phyloP scores from a whole-genome alignment of 2,329 filamentous ascomycete genomes.

The Curvularia sp. region DNA sequence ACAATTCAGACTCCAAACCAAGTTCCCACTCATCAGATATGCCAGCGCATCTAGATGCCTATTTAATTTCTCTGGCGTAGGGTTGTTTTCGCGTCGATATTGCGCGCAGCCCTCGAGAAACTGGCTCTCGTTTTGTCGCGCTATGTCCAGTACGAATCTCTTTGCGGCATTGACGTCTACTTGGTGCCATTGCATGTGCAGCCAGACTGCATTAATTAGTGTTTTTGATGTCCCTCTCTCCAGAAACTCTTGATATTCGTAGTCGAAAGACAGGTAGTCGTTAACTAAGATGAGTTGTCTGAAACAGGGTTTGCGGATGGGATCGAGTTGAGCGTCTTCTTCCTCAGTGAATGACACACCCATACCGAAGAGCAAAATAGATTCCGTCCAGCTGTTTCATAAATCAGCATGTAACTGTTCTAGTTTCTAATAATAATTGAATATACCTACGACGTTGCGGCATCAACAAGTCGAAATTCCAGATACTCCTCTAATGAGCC shows the following conservation, averaged over 20 bases:
- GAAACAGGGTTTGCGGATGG: neutral
- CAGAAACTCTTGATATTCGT: slow-evolving; percentile 2
- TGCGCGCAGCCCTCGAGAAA: neutral
- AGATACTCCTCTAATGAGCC: slow-evolving; percentile 2
- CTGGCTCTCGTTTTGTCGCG: neutral
- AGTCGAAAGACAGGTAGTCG: slow-evolving; percentile 10
- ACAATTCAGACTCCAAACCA: slow-evolving; percentile 8
- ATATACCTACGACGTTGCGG: neutral
- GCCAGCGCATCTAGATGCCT: slow-evolving; percentile 1
- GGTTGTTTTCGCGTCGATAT: neutral
- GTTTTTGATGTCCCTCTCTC: neutral
- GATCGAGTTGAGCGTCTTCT: slow-evolving; percentile 4
- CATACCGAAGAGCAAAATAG: slow-evolving; percentile 7
- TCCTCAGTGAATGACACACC: slow-evolving; percentile 4
- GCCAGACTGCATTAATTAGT: slow-evolving; percentile 2
- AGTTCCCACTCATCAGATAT: neutral
- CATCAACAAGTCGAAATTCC: slow-evolving; percentile 3
- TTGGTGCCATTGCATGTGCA: slow-evolving; percentile 8
- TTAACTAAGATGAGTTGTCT: neutral
- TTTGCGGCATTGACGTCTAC: neutral
- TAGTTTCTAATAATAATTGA: neutral
- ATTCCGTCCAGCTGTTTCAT: neutral
- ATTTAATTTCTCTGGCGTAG: neutral
- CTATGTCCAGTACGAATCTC: neutral
- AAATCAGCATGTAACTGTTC: neutral